phyloP scores from a whole-genome alignment of 371 early-diverging fungal species.

The Lichtheimia corymbifera region DNA sequence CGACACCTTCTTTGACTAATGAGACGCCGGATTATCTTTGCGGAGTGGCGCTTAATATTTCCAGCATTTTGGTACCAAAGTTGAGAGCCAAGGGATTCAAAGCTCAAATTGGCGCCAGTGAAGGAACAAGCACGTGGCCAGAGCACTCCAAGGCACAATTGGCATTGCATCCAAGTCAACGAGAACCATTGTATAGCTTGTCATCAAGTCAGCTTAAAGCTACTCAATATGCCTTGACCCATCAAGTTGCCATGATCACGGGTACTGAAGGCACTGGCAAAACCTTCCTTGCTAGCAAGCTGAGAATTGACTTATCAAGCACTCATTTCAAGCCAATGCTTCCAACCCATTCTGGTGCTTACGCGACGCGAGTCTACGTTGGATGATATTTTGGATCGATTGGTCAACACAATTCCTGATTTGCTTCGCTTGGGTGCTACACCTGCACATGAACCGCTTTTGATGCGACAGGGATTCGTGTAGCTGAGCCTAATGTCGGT shows the following conservation, averaged over 20 bases:
- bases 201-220: conserved; percentile 41
- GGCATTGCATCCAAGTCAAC: conserved; percentile 7
- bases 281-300: conserved; percentile 34
- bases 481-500: conserved; percentile 5
- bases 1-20: too few species aligned
- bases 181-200: conserved; percentile 23
- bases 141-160: conserved; percentile 1
- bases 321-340: conserved; percentile 23
- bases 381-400: conserved; percentile 22
- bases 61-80: conserved; percentile 23
- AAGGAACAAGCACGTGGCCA: conserved; percentile 25
- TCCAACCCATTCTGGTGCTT: conserved; percentile 37
- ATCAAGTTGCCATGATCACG: conserved; percentile 36
- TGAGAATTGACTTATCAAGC: conserved; percentile 31
- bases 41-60: conserved; percentile 27
- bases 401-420: conserved; percentile 20
- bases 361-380: conserved; percentile 27
- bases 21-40: conserved; percentile 30
- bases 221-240: conserved; percentile 29
- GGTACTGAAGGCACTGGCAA: conserved; percentile 48
- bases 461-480: conserved; percentile 15
- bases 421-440: conserved; percentile 30
- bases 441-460: conserved; percentile 7
- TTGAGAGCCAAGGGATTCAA: neutral
- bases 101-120: neutral